Evolutionary conservation across 345 rosid genomes (phyloP).

Genomic region (Lagerstroemia speciosa): DNA sequence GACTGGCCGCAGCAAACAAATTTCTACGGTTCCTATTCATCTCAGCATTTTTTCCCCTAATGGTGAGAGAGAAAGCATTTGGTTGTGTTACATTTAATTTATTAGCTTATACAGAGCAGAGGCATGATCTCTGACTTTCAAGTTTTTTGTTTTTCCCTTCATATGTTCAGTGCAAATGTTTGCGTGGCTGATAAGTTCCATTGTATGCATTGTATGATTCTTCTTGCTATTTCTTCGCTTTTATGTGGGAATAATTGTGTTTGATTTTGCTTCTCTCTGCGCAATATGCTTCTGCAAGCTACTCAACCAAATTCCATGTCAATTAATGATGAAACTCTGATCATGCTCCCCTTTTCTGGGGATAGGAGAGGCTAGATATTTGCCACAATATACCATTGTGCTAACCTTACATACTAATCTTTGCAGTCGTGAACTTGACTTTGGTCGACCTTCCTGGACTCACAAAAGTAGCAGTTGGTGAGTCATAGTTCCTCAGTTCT

Average conservation of each 20-base stretch:
- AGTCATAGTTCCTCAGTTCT: slow-evolving; percentile 18
- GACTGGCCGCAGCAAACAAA: slow-evolving; percentile 77
- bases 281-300: not conserved
- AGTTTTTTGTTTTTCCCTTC: not conserved
- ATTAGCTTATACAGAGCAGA: not conserved
- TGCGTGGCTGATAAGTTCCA: not conserved
- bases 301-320: not conserved
- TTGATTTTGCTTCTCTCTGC: too few species aligned
- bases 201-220: not conserved
- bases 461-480: slow-evolving; percentile 95
- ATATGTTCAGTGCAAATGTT: not conserved
- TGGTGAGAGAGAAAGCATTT: slow-evolving; percentile 43
- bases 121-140: not conserved
- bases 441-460: slow-evolving; percentile 95
- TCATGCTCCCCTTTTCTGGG: not conserved
- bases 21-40: slow-evolving; percentile 87
- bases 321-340: not conserved
- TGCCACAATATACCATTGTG: not conserved
- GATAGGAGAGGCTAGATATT: not conserved
- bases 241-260: too few species aligned
- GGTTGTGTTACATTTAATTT: not conserved
- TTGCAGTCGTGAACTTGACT: slow-evolving; percentile 90
- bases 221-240: not conserved
- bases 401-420: not conserved
- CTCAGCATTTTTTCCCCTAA: slow-evolving; percentile 90